Evolutionary conservation across 73 alveolate species (phyloP).

Genomic region (Effrenium voratum): DNA sequence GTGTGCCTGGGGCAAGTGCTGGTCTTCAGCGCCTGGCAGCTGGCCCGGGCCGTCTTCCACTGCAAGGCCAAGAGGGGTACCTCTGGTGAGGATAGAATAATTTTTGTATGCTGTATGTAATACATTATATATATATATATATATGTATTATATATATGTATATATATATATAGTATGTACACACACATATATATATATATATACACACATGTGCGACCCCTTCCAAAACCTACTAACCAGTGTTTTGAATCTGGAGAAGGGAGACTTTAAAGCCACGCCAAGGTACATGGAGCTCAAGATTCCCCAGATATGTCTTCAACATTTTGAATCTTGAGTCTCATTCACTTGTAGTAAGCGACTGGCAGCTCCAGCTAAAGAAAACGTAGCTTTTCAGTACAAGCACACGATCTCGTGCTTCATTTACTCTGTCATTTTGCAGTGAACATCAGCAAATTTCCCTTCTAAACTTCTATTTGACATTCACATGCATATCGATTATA

Average conservation of each 20-base stretch:
- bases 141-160: not conserved
- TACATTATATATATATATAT: not conserved
- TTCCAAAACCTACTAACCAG: not conserved
- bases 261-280: not conserved
- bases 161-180: not conserved
- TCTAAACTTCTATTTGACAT: not conserved
- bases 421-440: not conserved
- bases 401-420: not conserved
- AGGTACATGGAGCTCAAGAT: not conserved
- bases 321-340: not conserved
- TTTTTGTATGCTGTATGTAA: not conserved
- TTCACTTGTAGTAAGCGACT: not conserved
- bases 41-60: not conserved
- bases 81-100: not conserved
- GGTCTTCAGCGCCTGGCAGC: not conserved
- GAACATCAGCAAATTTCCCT: not conserved
- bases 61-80: not conserved
- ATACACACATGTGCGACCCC: not conserved
- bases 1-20: constrained; percentile 66
- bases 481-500: not conserved
- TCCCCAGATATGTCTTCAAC: not conserved
- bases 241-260: not conserved
- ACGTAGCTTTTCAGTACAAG: not conserved
- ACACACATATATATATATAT: not conserved
- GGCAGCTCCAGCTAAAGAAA: not conserved